Conservation (phyloP, 2,329 filamentous ascomycete genomes). For the Trichoderma polysporum region DNA sequence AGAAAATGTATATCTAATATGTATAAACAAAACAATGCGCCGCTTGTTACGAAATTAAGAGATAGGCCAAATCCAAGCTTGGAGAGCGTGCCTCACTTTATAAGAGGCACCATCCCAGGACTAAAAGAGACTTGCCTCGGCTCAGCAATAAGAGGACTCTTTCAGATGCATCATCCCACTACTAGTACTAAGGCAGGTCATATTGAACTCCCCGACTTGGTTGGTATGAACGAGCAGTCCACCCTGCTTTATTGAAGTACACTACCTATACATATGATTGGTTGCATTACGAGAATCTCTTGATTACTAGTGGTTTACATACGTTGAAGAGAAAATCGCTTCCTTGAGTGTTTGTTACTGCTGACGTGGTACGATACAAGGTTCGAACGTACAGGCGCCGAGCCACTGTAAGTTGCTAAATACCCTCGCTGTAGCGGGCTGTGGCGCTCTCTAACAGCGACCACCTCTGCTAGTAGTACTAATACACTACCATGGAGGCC, state of each 20-base stretch:
- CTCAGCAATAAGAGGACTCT: not conserved
- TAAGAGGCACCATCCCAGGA: not conserved
- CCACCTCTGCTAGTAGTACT: not conserved
- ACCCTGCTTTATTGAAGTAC: not conserved
- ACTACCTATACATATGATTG: too few relatives aligned
- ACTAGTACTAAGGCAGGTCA: not conserved
- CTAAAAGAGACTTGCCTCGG: conserved; percentile 5
- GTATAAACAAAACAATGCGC: not conserved
- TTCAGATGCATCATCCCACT: not conserved
- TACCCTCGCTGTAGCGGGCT: not conserved
- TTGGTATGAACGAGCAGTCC: not conserved
- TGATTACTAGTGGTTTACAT: too few relatives aligned
- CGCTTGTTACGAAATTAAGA: not conserved
- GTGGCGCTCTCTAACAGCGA: not conserved
- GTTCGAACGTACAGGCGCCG: not conserved
- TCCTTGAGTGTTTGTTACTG: not conserved
- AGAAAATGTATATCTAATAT: not conserved
- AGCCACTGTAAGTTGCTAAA: not conserved
- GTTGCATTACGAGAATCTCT: not conserved
- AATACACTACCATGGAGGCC: not conserved
- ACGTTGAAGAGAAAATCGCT: too few relatives aligned
- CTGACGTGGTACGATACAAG: not conserved
- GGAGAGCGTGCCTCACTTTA: not conserved
- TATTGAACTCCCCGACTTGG: not conserved
- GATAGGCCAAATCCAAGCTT: not conserved